Evolutionary conservation across 2,329 filamentous ascomycete genomes (phyloP).

Genomic region (Coccinonectria pachysandricola): DNA sequence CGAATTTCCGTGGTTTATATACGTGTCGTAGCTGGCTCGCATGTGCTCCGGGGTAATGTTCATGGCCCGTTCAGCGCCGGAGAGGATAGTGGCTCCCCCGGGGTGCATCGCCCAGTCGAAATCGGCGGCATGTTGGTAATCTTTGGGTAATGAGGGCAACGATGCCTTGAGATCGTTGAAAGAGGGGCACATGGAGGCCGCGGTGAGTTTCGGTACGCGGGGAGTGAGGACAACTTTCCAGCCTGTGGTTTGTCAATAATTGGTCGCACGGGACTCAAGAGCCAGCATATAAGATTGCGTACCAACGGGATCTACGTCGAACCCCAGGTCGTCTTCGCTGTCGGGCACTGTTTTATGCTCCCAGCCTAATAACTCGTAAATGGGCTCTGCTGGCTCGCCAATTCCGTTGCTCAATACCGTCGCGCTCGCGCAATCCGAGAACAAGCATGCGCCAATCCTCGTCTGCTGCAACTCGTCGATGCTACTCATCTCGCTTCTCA

Average conservation of each 20-base stretch:
- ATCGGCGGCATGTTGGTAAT: slow-evolving; percentile 38
- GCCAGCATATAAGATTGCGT: slow-evolving; percentile 12
- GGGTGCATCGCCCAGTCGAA: slow-evolving; percentile 70
- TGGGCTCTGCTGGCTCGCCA: slow-evolving; percentile 31
- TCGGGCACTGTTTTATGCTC: slow-evolving; percentile 52
- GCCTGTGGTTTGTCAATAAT: slow-evolving; percentile 24
- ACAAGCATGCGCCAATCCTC: slow-evolving; percentile 55
- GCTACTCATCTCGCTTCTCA: slow-evolving; percentile 55
- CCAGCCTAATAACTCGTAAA: slow-evolving; percentile 57
- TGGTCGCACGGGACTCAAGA: not conserved
- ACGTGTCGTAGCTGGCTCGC: slow-evolving; percentile 59
- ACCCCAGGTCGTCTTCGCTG: slow-evolving; percentile 52
- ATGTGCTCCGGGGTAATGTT: slow-evolving; percentile 51
- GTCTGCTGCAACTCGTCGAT: slow-evolving; percentile 48
- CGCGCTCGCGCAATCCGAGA: slow-evolving; percentile 62
- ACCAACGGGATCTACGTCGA: slow-evolving; percentile 54
- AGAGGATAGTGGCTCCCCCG: slow-evolving; percentile 55
- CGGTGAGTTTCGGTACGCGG: slow-evolving; percentile 47
- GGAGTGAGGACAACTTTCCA: slow-evolving; percentile 59
- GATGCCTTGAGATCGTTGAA: slow-evolving; percentile 45
- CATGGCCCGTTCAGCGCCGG: slow-evolving; percentile 50
- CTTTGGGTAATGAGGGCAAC: slow-evolving; percentile 32
- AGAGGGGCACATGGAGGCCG: slow-evolving; percentile 38
- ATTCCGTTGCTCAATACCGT: slow-evolving; percentile 54
- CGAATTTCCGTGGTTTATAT: slow-evolving; percentile 58